Evolutionary conservation across 257 asterid species (phyloP).

Genomic region (Fraxinus anomala): DNA sequence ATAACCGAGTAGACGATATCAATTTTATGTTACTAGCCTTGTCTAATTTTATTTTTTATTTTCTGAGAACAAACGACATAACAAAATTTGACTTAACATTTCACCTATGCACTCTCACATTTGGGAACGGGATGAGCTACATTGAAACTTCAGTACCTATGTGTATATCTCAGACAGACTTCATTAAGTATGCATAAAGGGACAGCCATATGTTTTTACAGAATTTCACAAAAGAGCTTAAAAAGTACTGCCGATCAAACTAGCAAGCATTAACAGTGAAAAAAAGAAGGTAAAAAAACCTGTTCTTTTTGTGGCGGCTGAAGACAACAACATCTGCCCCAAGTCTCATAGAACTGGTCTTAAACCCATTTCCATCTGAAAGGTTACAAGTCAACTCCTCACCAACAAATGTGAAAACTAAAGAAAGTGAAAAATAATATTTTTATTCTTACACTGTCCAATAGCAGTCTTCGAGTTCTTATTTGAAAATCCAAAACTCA

Average conservation of each 20-base stretch:
- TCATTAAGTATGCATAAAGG: conserved; percentile 14
- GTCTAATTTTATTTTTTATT: background rate
- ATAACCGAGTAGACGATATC: background rate
- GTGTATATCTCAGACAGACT: background rate
- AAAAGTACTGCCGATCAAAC: background rate
- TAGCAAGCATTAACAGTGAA: background rate
- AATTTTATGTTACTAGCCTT: background rate
- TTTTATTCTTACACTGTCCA: conserved; percentile 69
- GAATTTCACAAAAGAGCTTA: background rate
- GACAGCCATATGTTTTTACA: background rate
- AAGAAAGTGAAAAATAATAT: background rate
- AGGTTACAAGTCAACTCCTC: conserved; percentile 34
- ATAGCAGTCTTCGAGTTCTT: conserved; percentile 69
- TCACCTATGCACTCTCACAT: background rate
- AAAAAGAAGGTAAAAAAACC: conserved; percentile 42
- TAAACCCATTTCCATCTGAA: conserved; percentile 97
- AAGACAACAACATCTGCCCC: conserved; percentile 91
- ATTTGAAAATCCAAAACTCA: conserved; percentile 92
- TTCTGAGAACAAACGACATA: background rate
- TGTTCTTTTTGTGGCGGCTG: conserved; percentile 60
- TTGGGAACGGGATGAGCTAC: conserved; percentile 4
- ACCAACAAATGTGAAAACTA: conserved; percentile 18
- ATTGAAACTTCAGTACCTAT: conserved; percentile 3
- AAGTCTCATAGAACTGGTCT: conserved; percentile 97
- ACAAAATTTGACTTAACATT: background rate